Base-by-base conservation (phyloP, 441 rosid genomes). In the Croton laevigatus region DNA sequence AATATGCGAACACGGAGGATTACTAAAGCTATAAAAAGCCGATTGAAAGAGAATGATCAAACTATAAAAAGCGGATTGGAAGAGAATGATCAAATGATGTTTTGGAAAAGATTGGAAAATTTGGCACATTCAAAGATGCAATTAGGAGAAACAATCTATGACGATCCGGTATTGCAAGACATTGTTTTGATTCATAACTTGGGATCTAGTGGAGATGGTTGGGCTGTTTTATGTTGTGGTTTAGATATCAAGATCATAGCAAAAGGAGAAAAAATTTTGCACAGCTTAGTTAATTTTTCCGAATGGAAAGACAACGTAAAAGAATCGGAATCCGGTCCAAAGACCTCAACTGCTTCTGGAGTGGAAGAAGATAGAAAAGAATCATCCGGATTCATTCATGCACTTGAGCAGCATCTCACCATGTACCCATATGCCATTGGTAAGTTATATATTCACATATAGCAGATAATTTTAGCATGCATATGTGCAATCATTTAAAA, bases 61-160 rank as follows among this genome's bases (percentile, higher is more conserved):
- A n/a, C n/a, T n/a, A n/a, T n/a, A n/a, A n/a, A n/a, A n/a, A n/a
- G n/a, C n/a, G n/a, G n/a, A n/a, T n/a, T n/a, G n/a, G n/a, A n/a
- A n/a, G n/a, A n/a, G n/a, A n/a, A n/a, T 36, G 81, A 86, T 16
- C 84, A 89, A 8, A 84, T 85, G 92, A 85, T 73, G 75, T 89
- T 91, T 80, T 91, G 97, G 97, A 78, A 78, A 9, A 82, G 97
- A 80, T 69, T 91, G 2, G 90, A 81, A 65, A 84, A 89, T 77
- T 84, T 89, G 91, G 81, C 85, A 81, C 81, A 79, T 80, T 89
- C 96, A 19, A 89, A 82, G 78, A 79, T 80, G 54, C 85, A 85
- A 78, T 78, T 81, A 0, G 85, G 83, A 16, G 76, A 61, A 65
- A 53, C 53, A 0, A 82, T 72, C 10, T 53, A 83, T 22, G 77